These are phyloP conservation scores for Novymonas esmeraldas DNA, from an alignment of 208 protist species.

Conservation along the genomic window DNA sequence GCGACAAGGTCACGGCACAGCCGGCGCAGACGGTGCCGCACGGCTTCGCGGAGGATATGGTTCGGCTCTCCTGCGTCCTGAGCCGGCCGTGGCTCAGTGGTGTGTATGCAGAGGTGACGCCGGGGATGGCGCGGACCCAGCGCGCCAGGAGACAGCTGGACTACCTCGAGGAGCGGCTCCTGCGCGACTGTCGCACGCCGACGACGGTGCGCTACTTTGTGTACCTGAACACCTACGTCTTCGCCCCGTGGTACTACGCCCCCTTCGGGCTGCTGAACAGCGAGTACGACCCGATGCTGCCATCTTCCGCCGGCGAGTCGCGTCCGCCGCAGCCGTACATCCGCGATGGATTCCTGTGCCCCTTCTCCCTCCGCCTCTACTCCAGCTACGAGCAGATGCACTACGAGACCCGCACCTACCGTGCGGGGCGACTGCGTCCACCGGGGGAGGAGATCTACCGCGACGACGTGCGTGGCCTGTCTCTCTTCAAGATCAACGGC, in stretches of 20 bases:
- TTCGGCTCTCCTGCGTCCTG: conserved; percentile 14
- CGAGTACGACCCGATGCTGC: conserved; percentile 67
- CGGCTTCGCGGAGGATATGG: conserved; percentile 13
- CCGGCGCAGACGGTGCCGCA: not conserved
- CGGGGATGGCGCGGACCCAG: conserved; percentile 76
- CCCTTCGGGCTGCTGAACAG: conserved; percentile 79
- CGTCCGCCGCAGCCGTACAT: conserved; percentile 72
- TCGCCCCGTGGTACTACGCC: conserved; percentile 87
- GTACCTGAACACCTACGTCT: conserved; percentile 71
- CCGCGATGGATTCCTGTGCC: conserved; percentile 82
- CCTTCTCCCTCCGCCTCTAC: conserved; percentile 85
- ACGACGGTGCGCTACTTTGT: conserved; percentile 82
- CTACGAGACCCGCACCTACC: conserved; percentile 71
- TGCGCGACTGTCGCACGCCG: conserved; percentile 78
- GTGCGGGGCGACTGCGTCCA: conserved; percentile 55
- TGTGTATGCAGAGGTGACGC: conserved; percentile 72
- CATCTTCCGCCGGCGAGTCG: too few relatives aligned
- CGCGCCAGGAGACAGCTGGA: conserved; percentile 62
- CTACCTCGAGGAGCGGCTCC: conserved; percentile 85
- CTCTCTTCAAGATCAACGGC: conserved; percentile 86
- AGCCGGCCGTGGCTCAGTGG: conserved; percentile 42
- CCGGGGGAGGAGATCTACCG: conserved; percentile 85
- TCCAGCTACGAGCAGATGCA: conserved; percentile 69
- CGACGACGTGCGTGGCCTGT: conserved; percentile 70
- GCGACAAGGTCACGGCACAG: not conserved